Conservation (phyloP, 2,329 filamentous ascomycete genomes). For the Cadophora gregata region DNA sequence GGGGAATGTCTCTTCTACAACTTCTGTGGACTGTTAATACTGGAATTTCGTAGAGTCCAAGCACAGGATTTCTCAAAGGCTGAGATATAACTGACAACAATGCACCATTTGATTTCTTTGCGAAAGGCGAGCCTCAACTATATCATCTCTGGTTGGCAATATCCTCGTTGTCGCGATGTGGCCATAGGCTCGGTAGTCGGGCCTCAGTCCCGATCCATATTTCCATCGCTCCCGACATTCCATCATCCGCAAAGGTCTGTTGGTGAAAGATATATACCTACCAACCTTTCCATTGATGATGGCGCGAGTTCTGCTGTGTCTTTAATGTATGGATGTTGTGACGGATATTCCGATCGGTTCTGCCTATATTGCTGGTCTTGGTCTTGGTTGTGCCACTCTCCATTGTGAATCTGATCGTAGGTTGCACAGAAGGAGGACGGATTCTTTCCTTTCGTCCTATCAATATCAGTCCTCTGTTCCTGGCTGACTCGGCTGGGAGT, state of each 20-base stretch:
- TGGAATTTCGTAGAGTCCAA: not conserved
- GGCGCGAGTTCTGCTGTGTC: not conserved
- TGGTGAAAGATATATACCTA: not conserved
- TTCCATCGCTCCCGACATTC: constrained; percentile 9
- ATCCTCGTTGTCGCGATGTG: constrained; percentile 12
- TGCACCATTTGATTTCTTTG: not conserved
- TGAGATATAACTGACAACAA: too few species aligned
- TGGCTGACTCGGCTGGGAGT: not conserved
- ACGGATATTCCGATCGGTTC: constrained; percentile 12
- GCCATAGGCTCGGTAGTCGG: constrained; percentile 23
- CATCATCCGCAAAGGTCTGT: not conserved
- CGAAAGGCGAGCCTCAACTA: not conserved
- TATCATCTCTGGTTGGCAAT: not conserved
- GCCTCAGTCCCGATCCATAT: constrained; percentile 25
- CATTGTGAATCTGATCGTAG: not conserved
- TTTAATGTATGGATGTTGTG: constrained; percentile 17
- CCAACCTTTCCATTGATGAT: constrained; percentile 10
- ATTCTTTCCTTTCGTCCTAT: constrained; percentile 11
- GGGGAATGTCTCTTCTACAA: not conserved
- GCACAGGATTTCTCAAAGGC: not conserved
- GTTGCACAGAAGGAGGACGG: not conserved
- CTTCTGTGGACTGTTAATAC: not conserved
- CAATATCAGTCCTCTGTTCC: not conserved
- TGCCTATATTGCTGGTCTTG: constrained; percentile 13
- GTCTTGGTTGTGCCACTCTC: not conserved